Evolutionary conservation across 2,329 filamentous ascomycete species (phyloP), one percentile per base, ranked within the genome.

Genomic region (Cyphellophora europaea): DNA sequence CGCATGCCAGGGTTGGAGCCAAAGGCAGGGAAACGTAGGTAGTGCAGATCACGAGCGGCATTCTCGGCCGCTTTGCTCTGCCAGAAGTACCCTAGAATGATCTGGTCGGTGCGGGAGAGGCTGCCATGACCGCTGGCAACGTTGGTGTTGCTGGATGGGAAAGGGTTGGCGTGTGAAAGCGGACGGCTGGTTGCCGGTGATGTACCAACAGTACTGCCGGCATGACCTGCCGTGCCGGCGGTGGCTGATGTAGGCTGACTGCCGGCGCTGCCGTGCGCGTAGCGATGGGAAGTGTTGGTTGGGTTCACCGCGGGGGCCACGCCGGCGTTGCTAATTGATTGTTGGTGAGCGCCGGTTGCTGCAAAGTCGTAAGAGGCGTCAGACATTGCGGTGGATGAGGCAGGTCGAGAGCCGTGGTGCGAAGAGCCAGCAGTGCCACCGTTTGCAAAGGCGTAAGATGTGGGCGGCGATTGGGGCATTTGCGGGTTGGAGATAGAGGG

Each of bases 81-180:
- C 47, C 47, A 49, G 38, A 49, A 49, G 25, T 46, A 44, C 23
- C 44, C 40, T 30, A 49, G 37, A 11, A 49, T 45, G 21, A 49
- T 41, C 29, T 48, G 44, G 33, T 49, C 47, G 2, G 47, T 49
- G 5, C 47, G 41, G 6, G 44, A 45, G 5, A 49, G 37, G 14
- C 42, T 45, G 16, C 40, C 37, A 13, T 44, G 47, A 4, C 43
- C 41, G 35, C 47, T 46, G 3, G 41, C 36, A 25, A 49, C 47
- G 33, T 48, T 25, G 21, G 8, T 25, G 21, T 8, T 25, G 21
- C 21, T n/a, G 8, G 21, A 25, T 25, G 21, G 21, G 8, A n/a
- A n/a, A 8, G 21, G 21, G 21, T 25, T 25, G 21, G n/a, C n/a
- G n/a, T n/a, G n/a, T n/a, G n/a, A n/a, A n/a, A n/a, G n/a, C n/a